Base-by-base conservation (phyloP, 441 rosid genomes). In the Iberis amara region DNA sequence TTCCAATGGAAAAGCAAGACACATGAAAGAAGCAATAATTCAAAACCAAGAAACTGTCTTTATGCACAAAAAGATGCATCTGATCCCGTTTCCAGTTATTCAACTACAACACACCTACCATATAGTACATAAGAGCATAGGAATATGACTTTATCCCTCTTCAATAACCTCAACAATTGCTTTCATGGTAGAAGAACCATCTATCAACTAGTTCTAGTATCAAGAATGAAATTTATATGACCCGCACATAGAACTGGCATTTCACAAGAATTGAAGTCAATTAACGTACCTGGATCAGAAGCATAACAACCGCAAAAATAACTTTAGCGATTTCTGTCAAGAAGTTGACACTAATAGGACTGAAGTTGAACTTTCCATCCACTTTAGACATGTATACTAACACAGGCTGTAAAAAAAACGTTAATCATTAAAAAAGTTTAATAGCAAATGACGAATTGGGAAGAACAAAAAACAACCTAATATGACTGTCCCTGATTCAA, bases 381-480 rank as follows among this genome's bases (percentile, higher is more conserved):
- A 86, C 90, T 79, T 89, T 89, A 60, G 91, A 89, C 89, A 84
- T 89, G 55, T 86, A 86, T 59, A 89, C 97, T 82, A 89, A 75
- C 66, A 86, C 76, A 45, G 97, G 95, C 95, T 89, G 78, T 53
- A 68, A 64, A 2, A 37, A 47, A 11, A 8, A 59, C 47, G 21
- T 18, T 18, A 18, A 18, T 18, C 21, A 18, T 18, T 18, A 18
- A 18, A 3, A 18, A 18, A 18, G 21, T 18, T 18, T 18, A 18
- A 18, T 18, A 18, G 3, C 21, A 18, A 18, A 18, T 18, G 21
- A 18, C 21, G 21, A 18, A 18, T 18, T 18, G 21, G 21, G 21
- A 18, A 18, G 21, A 18, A 18, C 2, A 18, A n/a, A 18, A 18
- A 18, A 18, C 21, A 18, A 18, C 21, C 21, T 18, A 18, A 18